Evolutionary conservation across 2,329 filamentous ascomycete species (phyloP).

Genomic region (Fusarium heterosporum): DNA sequence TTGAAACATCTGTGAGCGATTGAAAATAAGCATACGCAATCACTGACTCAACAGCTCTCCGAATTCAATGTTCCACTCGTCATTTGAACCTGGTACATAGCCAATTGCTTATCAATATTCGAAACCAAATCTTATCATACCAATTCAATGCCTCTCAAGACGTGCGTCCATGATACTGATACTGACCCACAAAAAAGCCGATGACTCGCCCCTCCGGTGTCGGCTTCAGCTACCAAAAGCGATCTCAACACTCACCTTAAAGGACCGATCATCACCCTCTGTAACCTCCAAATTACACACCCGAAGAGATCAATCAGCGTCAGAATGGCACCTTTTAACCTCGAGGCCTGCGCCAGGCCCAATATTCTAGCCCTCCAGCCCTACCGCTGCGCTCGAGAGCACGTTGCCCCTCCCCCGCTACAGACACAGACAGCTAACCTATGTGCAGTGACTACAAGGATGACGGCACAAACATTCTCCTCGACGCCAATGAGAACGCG

Average conservation of each 20-base stretch:
- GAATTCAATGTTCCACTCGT: background rate
- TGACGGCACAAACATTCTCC: slow-evolving; percentile 92
- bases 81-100: background rate
- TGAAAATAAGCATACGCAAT: background rate
- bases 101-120: slow-evolving; percentile 4
- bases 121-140: background rate
- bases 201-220: slow-evolving; percentile 47
- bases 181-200: slow-evolving; percentile 36
- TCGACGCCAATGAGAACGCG: slow-evolving; percentile 98
- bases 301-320: background rate
- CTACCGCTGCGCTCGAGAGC: slow-evolving; percentile 87
- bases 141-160: background rate
- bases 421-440: slow-evolving; percentile 32
- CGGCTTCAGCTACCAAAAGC: slow-evolving; percentile 32
- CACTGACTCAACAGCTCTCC: background rate
- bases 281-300: background rate
- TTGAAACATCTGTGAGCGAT: background rate
- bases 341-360: slow-evolving; percentile 78
- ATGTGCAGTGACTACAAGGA: slow-evolving; percentile 92
- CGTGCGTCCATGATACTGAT: background rate
- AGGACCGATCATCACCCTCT: slow-evolving; percentile 16
- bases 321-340: slow-evolving; percentile 73
- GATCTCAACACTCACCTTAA: slow-evolving; percentile 22
- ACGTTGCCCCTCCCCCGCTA: slow-evolving; percentile 52
- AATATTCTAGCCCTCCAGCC: slow-evolving; percentile 83